Conservation (phyloP, 331 rosid species). For the Erythrophleum ivorense region DNA sequence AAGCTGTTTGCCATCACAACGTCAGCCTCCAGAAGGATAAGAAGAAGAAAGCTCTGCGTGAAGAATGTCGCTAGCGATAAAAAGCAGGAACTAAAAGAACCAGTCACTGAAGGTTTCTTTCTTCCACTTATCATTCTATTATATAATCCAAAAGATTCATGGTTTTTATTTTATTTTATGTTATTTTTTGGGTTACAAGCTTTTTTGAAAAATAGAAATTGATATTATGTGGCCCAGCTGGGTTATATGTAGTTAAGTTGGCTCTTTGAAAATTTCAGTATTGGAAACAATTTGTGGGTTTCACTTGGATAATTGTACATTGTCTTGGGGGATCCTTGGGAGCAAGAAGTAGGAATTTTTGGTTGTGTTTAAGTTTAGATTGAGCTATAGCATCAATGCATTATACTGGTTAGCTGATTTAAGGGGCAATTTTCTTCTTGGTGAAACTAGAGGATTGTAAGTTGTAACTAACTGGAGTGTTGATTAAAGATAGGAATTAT, state of each 20-base stretch:
- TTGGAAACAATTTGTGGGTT: constrained; percentile 11
- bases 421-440: constrained; percentile 8
- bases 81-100: constrained; percentile 48
- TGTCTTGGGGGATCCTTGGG: constrained; percentile 24
- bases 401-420: constrained; percentile 7
- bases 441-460: not conserved
- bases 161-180: not conserved
- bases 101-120: constrained; percentile 51
- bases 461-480: not conserved
- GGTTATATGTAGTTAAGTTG: not conserved
- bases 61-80: constrained; percentile 62
- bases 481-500: not conserved
- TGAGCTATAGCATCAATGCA: constrained; percentile 28
- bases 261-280: constrained; percentile 4
- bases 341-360: constrained; percentile 19
- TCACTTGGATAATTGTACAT: constrained; percentile 19
- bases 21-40: constrained; percentile 38
- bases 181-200: not conserved
- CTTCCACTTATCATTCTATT: constrained; percentile 15
- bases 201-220: not conserved
- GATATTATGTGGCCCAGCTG: not conserved
- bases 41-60: constrained; percentile 51
- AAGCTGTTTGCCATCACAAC: constrained; percentile 47
- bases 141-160: constrained; percentile 17
- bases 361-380: constrained; percentile 13